Evolutionary conservation across 2,329 filamentous ascomycete genomes (phyloP), one percentile per base, ranked within the genome.

Genomic region (Aspergillus neotritici): DNA sequence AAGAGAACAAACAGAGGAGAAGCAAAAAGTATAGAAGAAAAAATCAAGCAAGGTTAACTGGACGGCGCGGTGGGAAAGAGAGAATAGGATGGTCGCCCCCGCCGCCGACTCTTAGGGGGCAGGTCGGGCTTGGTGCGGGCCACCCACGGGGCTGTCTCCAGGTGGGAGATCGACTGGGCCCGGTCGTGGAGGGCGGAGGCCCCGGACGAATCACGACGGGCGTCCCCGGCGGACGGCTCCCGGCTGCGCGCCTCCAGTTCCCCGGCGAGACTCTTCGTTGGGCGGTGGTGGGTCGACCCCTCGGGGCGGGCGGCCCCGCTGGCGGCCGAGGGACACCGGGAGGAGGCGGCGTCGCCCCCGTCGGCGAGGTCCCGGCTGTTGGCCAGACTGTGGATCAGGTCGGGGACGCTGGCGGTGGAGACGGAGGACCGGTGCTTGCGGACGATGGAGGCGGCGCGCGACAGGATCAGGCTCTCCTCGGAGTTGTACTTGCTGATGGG

Each of bases 401-500:
- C 71, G 1, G 70, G 71, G 12, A 73, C 62, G 45, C 66, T 71
- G 15, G 60, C 64, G 13, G 69, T 68, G 2, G 71, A 74, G 21
- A 69, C 61, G 3, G 69, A 72, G 3, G 70, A 73, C 41, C 70
- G 67, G 51, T 71, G 70, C 43, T 72, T 72, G 36, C 69, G 68
- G 31, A 64, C 66, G 43, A 71, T 65, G 1, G 69, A 72, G n/a
- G 68, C 67, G 7, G 70, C 68, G 32, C 68, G 68, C 5, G 75
- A 77, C 40, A 75, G 63, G 32, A 77, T 68, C 49, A 77, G 71
- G 55, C 75, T 78, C 55, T 79, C 75, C 44, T 78, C 75, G 4
- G 76, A 79, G 56, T 74, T 77, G 51, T 72, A 73, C 49, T 77
- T 77, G 66, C 75, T 78, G 40, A 76, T 72, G 11, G 71, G 71